Base-by-base conservation (phyloP, 148 eudicot species). In the Nepenthes gracilis region DNA sequence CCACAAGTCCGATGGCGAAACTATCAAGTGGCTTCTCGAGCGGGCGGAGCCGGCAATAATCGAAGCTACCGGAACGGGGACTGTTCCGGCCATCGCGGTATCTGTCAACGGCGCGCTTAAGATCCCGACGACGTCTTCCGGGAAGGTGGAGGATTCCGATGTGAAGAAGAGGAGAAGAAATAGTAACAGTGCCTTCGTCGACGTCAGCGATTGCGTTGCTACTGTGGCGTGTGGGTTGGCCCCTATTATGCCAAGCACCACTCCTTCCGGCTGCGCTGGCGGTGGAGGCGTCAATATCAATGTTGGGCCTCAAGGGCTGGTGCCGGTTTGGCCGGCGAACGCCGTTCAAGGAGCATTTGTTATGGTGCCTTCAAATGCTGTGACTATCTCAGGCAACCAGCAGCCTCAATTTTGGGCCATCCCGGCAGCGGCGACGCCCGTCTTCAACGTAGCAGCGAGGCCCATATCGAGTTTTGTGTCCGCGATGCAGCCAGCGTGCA, bases 51-150 rank as follows among this genome's bases (percentile, higher is more conserved):
- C 87, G 0, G 84, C 95, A 0, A 91, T 91, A 9, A 76, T 91
- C 47, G 80, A 91, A 54, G 97, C 97, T 3, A 91, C 97, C 0
- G 97, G 97, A 1, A 85, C 92, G 2, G 97, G 97, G 0, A 91
- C 97, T 0, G 70, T 91, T 6, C 97, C 97, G 0, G 97, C 97
- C 4, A 90, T 90, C 12, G 97, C 97, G 0, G 95, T 90, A 2
- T 84, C 90, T 2, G 97, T 90, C 5, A 87, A 87, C 61, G 97
- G 97, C 1, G 78, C 92, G 1, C 65, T 87, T 2, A 87, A 79
- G 60, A 87, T 90, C 12, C 97, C 97, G 1, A 90, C 95, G 1
- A 74, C 80, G 1, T 38, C 75, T 2, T 6, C 72, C 43, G 13
- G 9, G 1, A 50, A 65, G 10, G 75, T 57, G 2, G 78, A 58